Percentiles rank a stretch among this genome's conserved stretches.
Evolutionary conservation across 805 yeast species (phyloP).

Genomic region (Pichia gijzeniarum): DNA sequence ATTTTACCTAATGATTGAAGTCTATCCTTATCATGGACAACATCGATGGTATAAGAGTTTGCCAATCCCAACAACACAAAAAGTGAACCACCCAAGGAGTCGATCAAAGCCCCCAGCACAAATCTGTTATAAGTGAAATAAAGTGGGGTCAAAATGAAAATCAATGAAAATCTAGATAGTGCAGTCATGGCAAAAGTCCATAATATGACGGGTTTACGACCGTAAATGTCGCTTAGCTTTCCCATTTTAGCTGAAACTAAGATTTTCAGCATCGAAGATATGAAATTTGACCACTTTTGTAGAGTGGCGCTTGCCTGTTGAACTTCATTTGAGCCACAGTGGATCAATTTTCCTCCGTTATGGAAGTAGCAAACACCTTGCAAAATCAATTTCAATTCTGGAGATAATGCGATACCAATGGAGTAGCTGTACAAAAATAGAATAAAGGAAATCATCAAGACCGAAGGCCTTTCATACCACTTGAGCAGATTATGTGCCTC

Average conservation of each 20-base stretch:
- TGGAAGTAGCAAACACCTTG: slow-evolving; percentile 34
- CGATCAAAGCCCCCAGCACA: slow-evolving; percentile 39
- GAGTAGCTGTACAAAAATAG: slow-evolving; percentile 39
- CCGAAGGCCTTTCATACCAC: slow-evolving; percentile 56
- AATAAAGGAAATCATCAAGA: slow-evolving; percentile 40
- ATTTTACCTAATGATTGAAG: slow-evolving; percentile 52
- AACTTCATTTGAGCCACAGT: slow-evolving; percentile 35
- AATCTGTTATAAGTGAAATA: slow-evolving; percentile 32
- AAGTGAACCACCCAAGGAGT: slow-evolving; percentile 57
- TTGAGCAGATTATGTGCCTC: slow-evolving; percentile 21
- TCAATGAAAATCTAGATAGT: slow-evolving; percentile 13
- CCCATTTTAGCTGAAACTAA: slow-evolving; percentile 59
- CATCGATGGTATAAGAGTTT: slow-evolving; percentile 70
- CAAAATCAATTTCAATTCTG: slow-evolving; percentile 33
- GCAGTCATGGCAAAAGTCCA: slow-evolving; percentile 19
- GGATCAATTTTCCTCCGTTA: slow-evolving; percentile 10
- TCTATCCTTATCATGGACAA: slow-evolving; percentile 56
- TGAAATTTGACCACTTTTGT: slow-evolving; percentile 37
- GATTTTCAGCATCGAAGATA: slow-evolving; percentile 40
- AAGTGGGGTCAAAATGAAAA: slow-evolving; percentile 21
- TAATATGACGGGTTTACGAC: slow-evolving; percentile 47
- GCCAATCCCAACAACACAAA: slow-evolving; percentile 49
- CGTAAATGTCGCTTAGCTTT: slow-evolving; percentile 55
- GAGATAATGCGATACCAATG: slow-evolving; percentile 33
- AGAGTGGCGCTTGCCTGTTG: slow-evolving; percentile 43